These are phyloP conservation scores for Skeletonema potamos DNA, from an alignment of 108 stramenopile species.

Conservation along the genomic window DNA sequence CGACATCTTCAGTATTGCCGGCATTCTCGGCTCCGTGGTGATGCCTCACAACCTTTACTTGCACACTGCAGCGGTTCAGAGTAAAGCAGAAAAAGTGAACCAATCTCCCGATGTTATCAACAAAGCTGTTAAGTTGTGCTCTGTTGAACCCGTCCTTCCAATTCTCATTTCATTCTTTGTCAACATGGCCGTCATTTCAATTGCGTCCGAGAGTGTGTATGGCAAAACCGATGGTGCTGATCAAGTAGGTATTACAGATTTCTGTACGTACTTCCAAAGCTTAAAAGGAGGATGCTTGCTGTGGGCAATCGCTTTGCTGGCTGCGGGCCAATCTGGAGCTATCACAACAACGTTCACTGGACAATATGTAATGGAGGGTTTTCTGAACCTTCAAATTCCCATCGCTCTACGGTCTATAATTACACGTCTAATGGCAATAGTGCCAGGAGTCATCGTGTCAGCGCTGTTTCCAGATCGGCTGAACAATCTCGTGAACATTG, in stretches of 20 bases:
- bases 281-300: conserved; percentile 65
- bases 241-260: conserved; percentile 58
- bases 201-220: conserved; percentile 81
- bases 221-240: conserved; percentile 31
- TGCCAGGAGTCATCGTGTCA: conserved; percentile 75
- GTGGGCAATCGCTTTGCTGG: conserved; percentile 83
- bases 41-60: conserved; percentile 91
- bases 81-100: conserved; percentile 45
- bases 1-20: conserved; percentile 64
- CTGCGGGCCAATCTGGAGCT: conserved; percentile 76
- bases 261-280: conserved; percentile 55
- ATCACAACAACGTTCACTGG: conserved; percentile 91
- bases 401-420: conserved; percentile 61
- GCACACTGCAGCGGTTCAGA: conserved; percentile 79
- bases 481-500: conserved; percentile 71
- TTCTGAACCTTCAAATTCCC: conserved; percentile 67
- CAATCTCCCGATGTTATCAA: conserved; percentile 35
- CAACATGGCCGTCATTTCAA: conserved; percentile 81
- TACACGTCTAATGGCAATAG: conserved; percentile 74
- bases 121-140: conserved; percentile 74
- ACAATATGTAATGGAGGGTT: conserved; percentile 89
- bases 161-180: conserved; percentile 78
- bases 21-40: conserved; percentile 79
- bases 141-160: conserved; percentile 78
- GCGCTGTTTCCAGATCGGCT: conserved; percentile 57